A percentile compares a stretch with the other conserved stretches of the same genome.
phyloP scores from a whole-genome alignment of 345 rosid species.

The Rhodamnia rubescens region DNA sequence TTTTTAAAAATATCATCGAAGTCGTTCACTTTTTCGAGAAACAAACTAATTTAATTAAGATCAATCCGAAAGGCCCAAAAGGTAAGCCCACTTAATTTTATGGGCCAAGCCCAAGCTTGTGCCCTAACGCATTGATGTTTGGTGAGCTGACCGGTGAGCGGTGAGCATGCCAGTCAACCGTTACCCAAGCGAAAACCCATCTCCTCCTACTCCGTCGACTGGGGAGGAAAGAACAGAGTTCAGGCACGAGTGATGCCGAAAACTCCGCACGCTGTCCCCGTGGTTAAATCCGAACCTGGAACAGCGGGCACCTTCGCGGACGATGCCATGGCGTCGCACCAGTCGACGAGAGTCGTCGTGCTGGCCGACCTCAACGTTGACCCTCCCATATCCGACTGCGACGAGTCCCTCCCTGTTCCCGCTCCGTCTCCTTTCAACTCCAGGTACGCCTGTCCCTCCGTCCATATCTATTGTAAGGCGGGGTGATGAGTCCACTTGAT shows the following conservation, averaged over 20 bases:
- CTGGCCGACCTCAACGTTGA: slow-evolving; percentile 89
- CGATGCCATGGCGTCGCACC: slow-evolving; percentile 14
- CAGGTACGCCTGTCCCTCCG: slow-evolving; percentile 24
- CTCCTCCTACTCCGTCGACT: background rate
- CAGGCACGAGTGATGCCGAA: background rate
- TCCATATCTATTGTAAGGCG: background rate
- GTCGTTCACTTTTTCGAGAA: too few relatives aligned
- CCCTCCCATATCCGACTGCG: slow-evolving; percentile 69
- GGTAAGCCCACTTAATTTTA: background rate
- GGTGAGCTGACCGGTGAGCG: background rate
- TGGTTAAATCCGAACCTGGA: slow-evolving; percentile 39
- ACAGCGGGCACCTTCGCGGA: slow-evolving; percentile 16
- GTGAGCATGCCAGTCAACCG: background rate
- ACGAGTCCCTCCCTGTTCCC: slow-evolving; percentile 19
- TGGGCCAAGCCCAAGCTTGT: background rate
- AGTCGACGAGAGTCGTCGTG: slow-evolving; percentile 44
- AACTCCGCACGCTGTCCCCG: background rate
- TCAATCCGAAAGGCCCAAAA: background rate
- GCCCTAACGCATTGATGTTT: background rate
- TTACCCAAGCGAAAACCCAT: background rate
- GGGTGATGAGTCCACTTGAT: background rate
- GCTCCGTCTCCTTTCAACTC: slow-evolving; percentile 25
- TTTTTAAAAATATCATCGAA: too few relatives aligned
- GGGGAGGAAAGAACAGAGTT: background rate
- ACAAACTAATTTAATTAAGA: too few relatives aligned